phyloP scores from a whole-genome alignment of 345 rosid species.

The Arabidopsis thaliana region TAIR10.1 NC_003075.7:10778501-10779000 shows the following conservation, averaged over 20 bases:
- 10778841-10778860: conserved; percentile 49
- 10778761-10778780: conserved; percentile 76
- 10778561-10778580: conserved; percentile 70
- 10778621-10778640: conserved; percentile 76
- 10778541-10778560: conserved; percentile 85
- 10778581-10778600: conserved; percentile 68
- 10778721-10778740: background rate
- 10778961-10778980: background rate
- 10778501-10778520: conserved; percentile 88
- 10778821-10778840: conserved; percentile 59
- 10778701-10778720: background rate
- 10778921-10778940: conserved; percentile 86
- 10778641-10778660: conserved; percentile 75
- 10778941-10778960: conserved; percentile 77
- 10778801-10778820: conserved; percentile 66
- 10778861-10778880: conserved; percentile 79
- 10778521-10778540: conserved; percentile 84
- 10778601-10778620: conserved; percentile 87
- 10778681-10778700: conserved; percentile 10
- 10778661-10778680: conserved; percentile 4
- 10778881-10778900: conserved; percentile 67
- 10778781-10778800: conserved; percentile 62
- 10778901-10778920: conserved; percentile 74
- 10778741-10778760: conserved; percentile 44
- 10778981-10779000: background rate